Evolutionary conservation across 495 filamentous ascomycete genomes (phyloP).

Genomic region (Penicillium psychrofluorescens): DNA sequence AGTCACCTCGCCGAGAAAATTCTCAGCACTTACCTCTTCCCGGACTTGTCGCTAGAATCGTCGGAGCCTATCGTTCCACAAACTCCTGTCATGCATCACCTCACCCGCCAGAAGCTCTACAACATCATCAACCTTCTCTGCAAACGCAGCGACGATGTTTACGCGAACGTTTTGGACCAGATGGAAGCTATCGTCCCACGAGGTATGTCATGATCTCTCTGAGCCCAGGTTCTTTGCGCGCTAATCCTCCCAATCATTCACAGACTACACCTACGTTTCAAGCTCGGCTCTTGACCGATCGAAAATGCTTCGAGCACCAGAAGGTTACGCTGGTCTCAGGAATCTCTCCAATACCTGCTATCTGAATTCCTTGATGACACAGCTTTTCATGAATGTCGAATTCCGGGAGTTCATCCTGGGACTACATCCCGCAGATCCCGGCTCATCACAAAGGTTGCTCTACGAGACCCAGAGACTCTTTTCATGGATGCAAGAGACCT

Average conservation of each 20-base stretch:
- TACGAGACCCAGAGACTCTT: constrained; percentile 75
- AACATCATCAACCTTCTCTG: constrained; percentile 53
- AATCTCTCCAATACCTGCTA: constrained; percentile 98
- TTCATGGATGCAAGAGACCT: constrained; percentile 75
- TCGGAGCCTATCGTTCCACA: constrained; percentile 17
- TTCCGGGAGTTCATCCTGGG: constrained; percentile 82
- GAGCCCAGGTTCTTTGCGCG: not conserved
- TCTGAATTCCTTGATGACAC: constrained; percentile 89
- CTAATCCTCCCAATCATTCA: not conserved
- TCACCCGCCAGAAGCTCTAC: constrained; percentile 57
- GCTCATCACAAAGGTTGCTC: constrained; percentile 59
- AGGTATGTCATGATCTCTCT: constrained; percentile 17
- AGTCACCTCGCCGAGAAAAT: constrained; percentile 50
- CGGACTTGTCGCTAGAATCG: constrained; percentile 37
- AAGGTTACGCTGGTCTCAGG: constrained; percentile 73
- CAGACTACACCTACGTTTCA: constrained; percentile 46
- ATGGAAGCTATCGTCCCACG: constrained; percentile 46
- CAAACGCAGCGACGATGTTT: constrained; percentile 44
- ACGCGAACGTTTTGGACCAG: constrained; percentile 42
- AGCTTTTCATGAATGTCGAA: constrained; percentile 91
- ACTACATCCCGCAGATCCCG: constrained; percentile 46
- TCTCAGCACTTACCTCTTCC: constrained; percentile 66
- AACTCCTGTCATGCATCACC: constrained; percentile 43
- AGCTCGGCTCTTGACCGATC: constrained; percentile 54
- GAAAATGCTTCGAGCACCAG: constrained; percentile 62